Percentiles rank a stretch among this genome's conserved stretches.
Evolutionary conservation across 345 rosid genomes (phyloP).

Genomic region (Camelina laxa): DNA sequence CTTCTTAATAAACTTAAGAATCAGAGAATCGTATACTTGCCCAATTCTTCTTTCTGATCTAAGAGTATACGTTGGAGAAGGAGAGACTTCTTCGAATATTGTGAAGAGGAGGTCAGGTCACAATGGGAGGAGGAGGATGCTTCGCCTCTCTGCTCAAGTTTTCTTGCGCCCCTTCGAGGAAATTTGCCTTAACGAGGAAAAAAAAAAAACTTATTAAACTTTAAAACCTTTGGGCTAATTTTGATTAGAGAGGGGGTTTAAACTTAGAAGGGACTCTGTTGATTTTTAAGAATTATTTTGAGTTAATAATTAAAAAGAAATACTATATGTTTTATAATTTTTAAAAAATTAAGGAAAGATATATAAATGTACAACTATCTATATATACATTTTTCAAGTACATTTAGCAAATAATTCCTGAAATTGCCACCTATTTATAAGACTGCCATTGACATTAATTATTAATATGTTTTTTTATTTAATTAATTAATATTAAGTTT

Average conservation of each 20-base stretch:
- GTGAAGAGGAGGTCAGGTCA: conserved; percentile 21
- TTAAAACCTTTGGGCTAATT: not conserved
- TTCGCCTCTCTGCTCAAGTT: conserved; percentile 31
- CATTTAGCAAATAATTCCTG: too few relatives aligned
- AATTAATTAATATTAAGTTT: too few relatives aligned
- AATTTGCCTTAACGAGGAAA: conserved; percentile 11
- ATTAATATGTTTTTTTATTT: too few relatives aligned
- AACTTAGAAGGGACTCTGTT: not conserved
- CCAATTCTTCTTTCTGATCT: conserved; percentile 17
- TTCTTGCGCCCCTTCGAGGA: conserved; percentile 22
- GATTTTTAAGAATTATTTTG: not conserved
- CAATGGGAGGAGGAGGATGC: not conserved
- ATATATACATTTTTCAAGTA: too few relatives aligned
- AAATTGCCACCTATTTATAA: too few relatives aligned
- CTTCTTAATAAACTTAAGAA: not conserved
- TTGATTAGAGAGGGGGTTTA: conserved; percentile 2
- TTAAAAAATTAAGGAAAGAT: too few relatives aligned
- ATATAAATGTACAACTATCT: too few relatives aligned
- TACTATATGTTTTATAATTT: too few relatives aligned
- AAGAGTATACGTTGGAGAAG: not conserved
- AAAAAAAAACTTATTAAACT: not conserved
- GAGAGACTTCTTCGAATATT: conserved; percentile 27
- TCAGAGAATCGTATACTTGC: not conserved
- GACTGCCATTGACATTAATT: too few relatives aligned
- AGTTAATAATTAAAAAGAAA: too few relatives aligned